A percentile compares a stretch with the other conserved stretches of the same genome.
Evolutionary conservation across 495 filamentous ascomycete species (phyloP).

Genomic region (Penicillium bialowiezense): DNA sequence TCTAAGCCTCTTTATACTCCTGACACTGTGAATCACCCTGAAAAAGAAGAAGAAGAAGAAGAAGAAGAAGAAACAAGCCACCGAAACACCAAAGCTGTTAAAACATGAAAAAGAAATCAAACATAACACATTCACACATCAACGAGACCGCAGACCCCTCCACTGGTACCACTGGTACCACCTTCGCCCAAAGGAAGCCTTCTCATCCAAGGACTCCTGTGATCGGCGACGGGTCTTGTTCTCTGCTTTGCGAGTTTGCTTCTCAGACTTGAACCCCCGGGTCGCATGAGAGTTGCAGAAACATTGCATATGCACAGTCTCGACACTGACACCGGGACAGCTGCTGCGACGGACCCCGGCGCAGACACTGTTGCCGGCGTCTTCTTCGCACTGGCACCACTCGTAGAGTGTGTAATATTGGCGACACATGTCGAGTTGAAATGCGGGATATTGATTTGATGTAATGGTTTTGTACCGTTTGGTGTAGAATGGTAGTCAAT

Average conservation of each 20-base stretch:
- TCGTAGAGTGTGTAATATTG: conserved; percentile 43
- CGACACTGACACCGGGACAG: conserved; percentile 35
- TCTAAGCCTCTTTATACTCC: too few species aligned
- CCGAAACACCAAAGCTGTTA: conserved; percentile 22
- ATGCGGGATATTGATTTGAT: too few species aligned
- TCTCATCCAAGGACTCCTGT: conserved; percentile 30
- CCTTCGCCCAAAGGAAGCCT: conserved; percentile 24
- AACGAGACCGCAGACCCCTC: conserved; percentile 26
- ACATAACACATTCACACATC: background rate
- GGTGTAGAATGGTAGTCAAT: background rate
- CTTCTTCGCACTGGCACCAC: conserved; percentile 47
- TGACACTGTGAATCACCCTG: too few species aligned
- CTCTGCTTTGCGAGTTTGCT: conserved; percentile 29
- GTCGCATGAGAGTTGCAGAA: conserved; percentile 44
- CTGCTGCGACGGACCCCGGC: conserved; percentile 25
- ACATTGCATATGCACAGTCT: conserved; percentile 46
- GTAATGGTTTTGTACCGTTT: background rate
- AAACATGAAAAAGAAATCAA: conserved; percentile 1
- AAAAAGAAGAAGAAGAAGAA: too few species aligned
- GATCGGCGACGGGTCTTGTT: conserved; percentile 21
- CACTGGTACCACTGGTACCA: conserved; percentile 37
- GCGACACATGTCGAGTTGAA: conserved; percentile 35
- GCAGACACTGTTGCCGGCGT: conserved; percentile 33
- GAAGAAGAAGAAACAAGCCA: too few species aligned
- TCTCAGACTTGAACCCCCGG: conserved; percentile 36